phyloP scores from a whole-genome alignment of 2,329 filamentous ascomycete species.

The Ascochyta clinopodiicola region DNA sequence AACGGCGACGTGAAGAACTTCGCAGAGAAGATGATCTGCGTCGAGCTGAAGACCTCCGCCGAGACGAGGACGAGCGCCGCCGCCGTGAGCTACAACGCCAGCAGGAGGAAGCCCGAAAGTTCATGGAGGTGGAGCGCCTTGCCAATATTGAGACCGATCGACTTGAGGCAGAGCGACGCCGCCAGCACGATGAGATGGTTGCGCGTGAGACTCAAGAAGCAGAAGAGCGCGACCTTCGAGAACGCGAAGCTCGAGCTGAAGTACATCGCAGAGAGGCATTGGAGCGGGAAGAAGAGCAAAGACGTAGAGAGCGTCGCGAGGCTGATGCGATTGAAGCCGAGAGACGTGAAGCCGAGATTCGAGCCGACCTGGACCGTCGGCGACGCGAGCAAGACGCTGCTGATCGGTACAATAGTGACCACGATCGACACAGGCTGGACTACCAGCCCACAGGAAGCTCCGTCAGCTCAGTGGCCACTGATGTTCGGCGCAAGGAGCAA shows the following conservation, averaged over 20 bases:
- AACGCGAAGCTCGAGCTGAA: conserved; percentile 38
- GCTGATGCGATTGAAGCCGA: conserved; percentile 32
- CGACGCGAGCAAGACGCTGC: conserved; percentile 34
- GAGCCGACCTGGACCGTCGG: conserved; percentile 33
- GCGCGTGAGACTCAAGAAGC: conserved; percentile 38
- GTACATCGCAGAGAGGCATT: conserved; percentile 39
- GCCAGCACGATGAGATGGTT: conserved; percentile 33
- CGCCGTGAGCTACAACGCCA: conserved; percentile 35
- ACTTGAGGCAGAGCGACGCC: conserved; percentile 32
- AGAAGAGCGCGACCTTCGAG: conserved; percentile 38
- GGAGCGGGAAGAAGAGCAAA: conserved; percentile 37
- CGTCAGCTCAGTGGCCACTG: conserved; percentile 39
- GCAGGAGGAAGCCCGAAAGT: conserved; percentile 37
- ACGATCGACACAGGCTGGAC: conserved; percentile 33
- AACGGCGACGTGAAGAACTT: conserved; percentile 29
- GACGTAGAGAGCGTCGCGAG: conserved; percentile 36
- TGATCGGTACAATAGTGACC: conserved; percentile 33
- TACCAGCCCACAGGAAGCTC: conserved; percentile 40
- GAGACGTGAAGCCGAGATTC: conserved; percentile 40
- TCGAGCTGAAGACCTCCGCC: conserved; percentile 26
- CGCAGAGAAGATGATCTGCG: conserved; percentile 30
- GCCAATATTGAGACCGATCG: conserved; percentile 38
- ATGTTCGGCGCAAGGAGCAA: conserved; percentile 42
- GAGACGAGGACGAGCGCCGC: conserved; percentile 31
- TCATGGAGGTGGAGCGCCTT: conserved; percentile 36